Base-by-base conservation (phyloP, 2,329 filamentous ascomycete species). In the Tolypocladium ophioglossoides region DNA sequence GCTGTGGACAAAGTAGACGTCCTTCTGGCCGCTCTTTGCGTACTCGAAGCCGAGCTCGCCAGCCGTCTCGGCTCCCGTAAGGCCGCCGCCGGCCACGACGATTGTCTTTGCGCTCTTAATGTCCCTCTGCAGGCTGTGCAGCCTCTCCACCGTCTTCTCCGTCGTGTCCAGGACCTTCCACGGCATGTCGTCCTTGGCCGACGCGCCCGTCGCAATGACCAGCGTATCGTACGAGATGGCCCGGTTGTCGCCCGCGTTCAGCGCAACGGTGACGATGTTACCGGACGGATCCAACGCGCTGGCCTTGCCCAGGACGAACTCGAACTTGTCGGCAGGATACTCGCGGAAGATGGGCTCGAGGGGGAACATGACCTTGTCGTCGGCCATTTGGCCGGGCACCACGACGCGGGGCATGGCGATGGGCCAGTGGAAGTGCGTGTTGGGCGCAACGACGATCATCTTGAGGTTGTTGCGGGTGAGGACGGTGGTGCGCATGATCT, bases 201-300 rank as follows among this genome's bases (percentile, higher is more conserved):
- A 67, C 3, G 75, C 66, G 9, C 81, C 81, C 2, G 80, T 84
- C 11, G 79, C 78, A 46, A 84, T 66, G 56, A 84, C 62, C 14
- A 83, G 68, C 24, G 72, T 73, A 58, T 81, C 72, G 61, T 83
- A 84, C 22, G 56, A 56, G 53, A 81, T 62, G 12, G 66, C 65
- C 7, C 68, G 65, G n/a, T 61, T 59, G 6, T 56, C 62, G 8
- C 67, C 69, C 5, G 64, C 69, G 47, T 65, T 67, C 35, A 68
- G 64, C 24, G 66, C 58, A 16, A 81, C 68, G 1, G 63, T 64
- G 27, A 82, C 74, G 0, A 64, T 68, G 57, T 76, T 77, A 48
- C 57, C 57, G 3, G 64, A 64, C 0, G 73, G 64, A 48, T 77
- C 72, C 4, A 82, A 63, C 12, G 62, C 58, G 14, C 70, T 65